Evolutionary conservation across 352 stramenopile species (phyloP).

Genomic region (Nothophytophthora sp.): DNA sequence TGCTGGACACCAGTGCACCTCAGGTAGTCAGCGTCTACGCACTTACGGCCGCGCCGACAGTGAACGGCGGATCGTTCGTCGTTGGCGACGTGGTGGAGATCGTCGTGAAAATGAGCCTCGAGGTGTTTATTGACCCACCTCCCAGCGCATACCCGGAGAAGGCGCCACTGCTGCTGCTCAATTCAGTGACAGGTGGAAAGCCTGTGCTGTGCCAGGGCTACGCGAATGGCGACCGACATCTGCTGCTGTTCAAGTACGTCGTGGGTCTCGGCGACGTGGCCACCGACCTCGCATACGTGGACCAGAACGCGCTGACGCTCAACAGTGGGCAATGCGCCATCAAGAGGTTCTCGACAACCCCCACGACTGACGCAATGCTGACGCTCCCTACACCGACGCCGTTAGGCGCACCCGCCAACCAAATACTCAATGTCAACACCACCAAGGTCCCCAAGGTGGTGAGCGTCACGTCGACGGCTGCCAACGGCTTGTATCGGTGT

Average conservation of each 20-base stretch:
- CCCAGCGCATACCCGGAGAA: conserved; percentile 73
- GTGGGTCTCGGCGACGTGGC: conserved; percentile 58
- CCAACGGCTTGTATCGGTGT: conserved; percentile 57
- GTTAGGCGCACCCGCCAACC: conserved; percentile 32
- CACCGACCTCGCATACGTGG: conserved; percentile 56
- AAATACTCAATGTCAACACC: conserved; percentile 71
- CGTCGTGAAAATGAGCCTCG: conserved; percentile 69
- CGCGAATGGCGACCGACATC: conserved; percentile 47
- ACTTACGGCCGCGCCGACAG: conserved; percentile 40
- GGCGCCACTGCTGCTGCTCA: conserved; percentile 67
- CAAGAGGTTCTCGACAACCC: conserved; percentile 81
- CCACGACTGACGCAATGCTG: conserved; percentile 66
- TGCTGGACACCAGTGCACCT: conserved; percentile 58
- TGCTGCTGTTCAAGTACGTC: conserved; percentile 75
- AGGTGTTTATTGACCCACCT: conserved; percentile 80
- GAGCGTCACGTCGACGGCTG: conserved; percentile 47
- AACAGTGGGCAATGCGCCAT: conserved; percentile 80
- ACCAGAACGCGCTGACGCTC: conserved; percentile 59
- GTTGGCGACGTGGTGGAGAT: conserved; percentile 82
- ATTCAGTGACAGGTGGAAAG: conserved; percentile 44
- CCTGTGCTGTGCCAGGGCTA: conserved; percentile 63
- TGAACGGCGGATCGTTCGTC: conserved; percentile 73
- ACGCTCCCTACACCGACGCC: conserved; percentile 50
- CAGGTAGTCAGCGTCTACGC: conserved; percentile 66
- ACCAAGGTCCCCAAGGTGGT: conserved; percentile 48